Conservation (phyloP, 2,329 filamentous ascomycete species). For the Fragosphaeria purpurea region DNA sequence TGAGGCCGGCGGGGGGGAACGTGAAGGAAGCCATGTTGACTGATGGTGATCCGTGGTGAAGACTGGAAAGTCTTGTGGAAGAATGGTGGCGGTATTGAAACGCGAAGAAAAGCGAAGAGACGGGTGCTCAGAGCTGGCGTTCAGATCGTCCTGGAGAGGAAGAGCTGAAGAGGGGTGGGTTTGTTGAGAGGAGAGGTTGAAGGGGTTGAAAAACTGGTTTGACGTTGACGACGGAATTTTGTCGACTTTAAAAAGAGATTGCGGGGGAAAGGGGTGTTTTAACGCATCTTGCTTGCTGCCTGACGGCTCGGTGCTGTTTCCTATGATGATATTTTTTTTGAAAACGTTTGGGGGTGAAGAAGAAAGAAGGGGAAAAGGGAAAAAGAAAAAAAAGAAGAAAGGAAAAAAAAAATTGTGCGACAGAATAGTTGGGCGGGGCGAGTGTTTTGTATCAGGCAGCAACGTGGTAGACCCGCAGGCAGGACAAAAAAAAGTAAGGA, state of each 20-base stretch:
- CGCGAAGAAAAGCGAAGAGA: conserved; percentile 49
- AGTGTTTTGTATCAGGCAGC: conserved; percentile 28
- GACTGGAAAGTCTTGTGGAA: conserved; percentile 58
- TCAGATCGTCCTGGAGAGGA: conserved; percentile 53
- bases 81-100: conserved; percentile 48
- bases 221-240: conserved; percentile 43
- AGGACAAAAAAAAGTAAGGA: neutral
- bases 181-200: conserved; percentile 35
- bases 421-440: conserved; percentile 18
- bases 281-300: conserved; percentile 48
- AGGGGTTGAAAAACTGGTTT: conserved; percentile 21
- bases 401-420: conserved; percentile 14
- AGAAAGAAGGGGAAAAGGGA: conserved; percentile 25
- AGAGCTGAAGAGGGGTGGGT: conserved; percentile 35
- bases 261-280: conserved; percentile 32
- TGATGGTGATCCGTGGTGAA: conserved; percentile 71
- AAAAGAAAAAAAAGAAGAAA: conserved; percentile 9
- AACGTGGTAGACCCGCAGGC: neutral
- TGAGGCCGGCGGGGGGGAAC: conserved; percentile 53
- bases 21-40: conserved; percentile 73
- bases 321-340: conserved; percentile 19
- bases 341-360: conserved; percentile 25
- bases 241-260: conserved; percentile 27
- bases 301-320: neutral
- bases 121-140: conserved; percentile 51